phyloP scores from a whole-genome alignment of 1,284 basidiomycete species.

The Leccinum solheimii region DNA sequence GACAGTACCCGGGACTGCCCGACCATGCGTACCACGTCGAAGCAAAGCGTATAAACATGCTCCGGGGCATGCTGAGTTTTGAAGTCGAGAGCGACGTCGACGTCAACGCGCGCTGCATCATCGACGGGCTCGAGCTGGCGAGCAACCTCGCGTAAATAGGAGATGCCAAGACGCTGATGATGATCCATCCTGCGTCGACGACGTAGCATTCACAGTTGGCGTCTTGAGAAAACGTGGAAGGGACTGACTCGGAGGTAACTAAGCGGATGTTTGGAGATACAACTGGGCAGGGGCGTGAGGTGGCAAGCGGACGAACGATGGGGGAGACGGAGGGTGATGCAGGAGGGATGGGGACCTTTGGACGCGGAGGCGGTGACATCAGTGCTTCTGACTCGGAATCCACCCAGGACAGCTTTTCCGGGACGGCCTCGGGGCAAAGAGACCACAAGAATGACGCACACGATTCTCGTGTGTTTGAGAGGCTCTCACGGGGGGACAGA shows the following conservation, averaged over 20 bases:
- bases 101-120: constrained; percentile 10
- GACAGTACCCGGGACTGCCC: constrained; percentile 51
- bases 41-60: constrained; percentile 61
- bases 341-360: constrained; percentile 17
- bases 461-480: constrained; percentile 8
- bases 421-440: constrained; percentile 22
- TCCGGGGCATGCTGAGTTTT: constrained; percentile 81
- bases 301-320: too few species aligned
- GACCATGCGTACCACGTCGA: constrained; percentile 63
- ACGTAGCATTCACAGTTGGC: too few species aligned
- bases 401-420: constrained; percentile 22
- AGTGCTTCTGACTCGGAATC: constrained; percentile 23
- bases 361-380: constrained; percentile 22
- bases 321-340: constrained; percentile 5
- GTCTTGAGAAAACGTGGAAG: too few species aligned
- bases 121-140: too few species aligned
- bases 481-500: constrained; percentile 20
- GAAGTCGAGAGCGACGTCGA: constrained; percentile 71
- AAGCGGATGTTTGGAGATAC: too few species aligned
- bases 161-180: too few species aligned
- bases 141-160: too few species aligned
- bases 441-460: constrained; percentile 12
- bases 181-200: too few species aligned
- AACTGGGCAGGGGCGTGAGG: too few species aligned
- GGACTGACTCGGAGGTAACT: too few species aligned